Evolutionary conservation across 148 eudicot species (phyloP).

Genomic region (Dianthus caryophyllus): DNA sequence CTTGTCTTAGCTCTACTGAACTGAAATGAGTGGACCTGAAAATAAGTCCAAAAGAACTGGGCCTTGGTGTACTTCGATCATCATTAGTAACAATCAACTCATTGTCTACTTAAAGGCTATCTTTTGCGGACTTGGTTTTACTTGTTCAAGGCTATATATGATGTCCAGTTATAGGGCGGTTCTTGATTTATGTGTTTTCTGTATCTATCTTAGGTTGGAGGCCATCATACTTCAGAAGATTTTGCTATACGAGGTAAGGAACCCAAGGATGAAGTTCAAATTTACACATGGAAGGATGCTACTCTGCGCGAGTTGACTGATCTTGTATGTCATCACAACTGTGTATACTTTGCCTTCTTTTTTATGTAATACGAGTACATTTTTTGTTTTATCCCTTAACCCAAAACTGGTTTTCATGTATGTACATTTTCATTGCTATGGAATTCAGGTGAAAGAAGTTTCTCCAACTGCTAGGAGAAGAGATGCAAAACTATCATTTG

Average conservation of each 20-base stretch:
- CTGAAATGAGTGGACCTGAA: too few species aligned
- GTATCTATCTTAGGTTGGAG: constrained; percentile 51
- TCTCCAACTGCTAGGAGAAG: constrained; percentile 48
- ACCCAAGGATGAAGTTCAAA: constrained; percentile 98
- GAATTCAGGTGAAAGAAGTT: constrained; percentile 42
- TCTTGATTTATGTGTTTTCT: not conserved
- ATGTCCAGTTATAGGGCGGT: not conserved
- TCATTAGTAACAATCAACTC: too few species aligned
- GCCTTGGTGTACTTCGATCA: too few species aligned
- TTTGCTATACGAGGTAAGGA: constrained; percentile 92
- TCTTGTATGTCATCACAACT: constrained; percentile 47
- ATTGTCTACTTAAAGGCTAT: not conserved
- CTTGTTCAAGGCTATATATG: not conserved
- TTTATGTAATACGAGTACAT: too few species aligned
- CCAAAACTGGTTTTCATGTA: constrained; percentile 5
- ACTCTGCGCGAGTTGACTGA: constrained; percentile 92
- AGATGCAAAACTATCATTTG: constrained; percentile 48
- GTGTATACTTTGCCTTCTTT: not conserved
- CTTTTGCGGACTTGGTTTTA: not conserved
- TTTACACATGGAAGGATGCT: constrained; percentile 98
- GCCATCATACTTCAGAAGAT: constrained; percentile 72
- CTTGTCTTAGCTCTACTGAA: too few species aligned
- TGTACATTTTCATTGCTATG: constrained; percentile 9
- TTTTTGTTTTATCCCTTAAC: not conserved
- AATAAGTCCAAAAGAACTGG: too few species aligned